Base-by-base conservation (phyloP, 192 early-diverging fungal genomes). In the Rhizoclosmatium sp. region DNA sequence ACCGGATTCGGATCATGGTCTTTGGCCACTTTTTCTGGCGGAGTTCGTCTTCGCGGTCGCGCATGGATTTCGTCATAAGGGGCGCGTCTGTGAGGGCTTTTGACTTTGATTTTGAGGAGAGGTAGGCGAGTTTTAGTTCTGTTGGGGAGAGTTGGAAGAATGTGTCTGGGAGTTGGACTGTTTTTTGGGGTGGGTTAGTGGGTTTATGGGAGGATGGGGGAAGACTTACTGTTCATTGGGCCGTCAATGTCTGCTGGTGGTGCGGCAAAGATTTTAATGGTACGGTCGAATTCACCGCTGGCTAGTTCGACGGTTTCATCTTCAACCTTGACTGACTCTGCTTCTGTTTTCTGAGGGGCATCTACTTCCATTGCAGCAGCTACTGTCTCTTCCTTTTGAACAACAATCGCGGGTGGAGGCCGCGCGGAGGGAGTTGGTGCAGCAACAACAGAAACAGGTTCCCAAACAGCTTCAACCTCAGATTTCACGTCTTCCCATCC, bases 141-240 rank as follows among this genome's bases (percentile, higher is more conserved):
- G 87, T 82, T 3, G 90, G 54, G 0, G 89, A 82, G 5, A 95
- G 78, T 59, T 93, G 88, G 86, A 95, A 99, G 81, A 96, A 97
- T 31, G 94, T 92, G 42, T 94, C 95, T 1, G 96, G 96, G 12
- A 96, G 83, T 23, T 93, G 92, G 69, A 94, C 93, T 93, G 75
- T 12, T n/a, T 44, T 68, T 44, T 68, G 40, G 4, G 40, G 12
- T 42, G 44, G 23, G 21, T 46, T n/a, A 68, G 10, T 47, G 10
- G 44, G 19, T 68, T 39, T 45, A 40, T 39, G 47, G 56, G 9
- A 75, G 7, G 47, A 77, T 40, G 58, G 16, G 19, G 42, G 46
- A 58, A 3, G 2, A 44, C 21, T 31, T 51, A 78, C 77, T 69
- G 56, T 65, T 75, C 51, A 59, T 40, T 14, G 79, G 62, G 40